A percentile compares a stretch with the other conserved stretches of the same genome.
phyloP scores from a whole-genome alignment of 805 yeast species.

The Ascoidea tarda region DNA sequence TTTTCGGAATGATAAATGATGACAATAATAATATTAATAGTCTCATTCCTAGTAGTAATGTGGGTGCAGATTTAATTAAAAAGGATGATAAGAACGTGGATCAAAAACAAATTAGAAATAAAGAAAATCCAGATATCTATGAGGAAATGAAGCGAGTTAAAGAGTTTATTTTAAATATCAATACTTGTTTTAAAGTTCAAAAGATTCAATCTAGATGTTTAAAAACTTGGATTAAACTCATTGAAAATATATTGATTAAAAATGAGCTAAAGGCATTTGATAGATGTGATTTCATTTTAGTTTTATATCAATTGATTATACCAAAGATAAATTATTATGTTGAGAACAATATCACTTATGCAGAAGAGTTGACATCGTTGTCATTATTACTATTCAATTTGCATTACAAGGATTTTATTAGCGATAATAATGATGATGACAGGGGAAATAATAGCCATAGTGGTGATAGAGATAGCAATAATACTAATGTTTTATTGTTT shows the following conservation, averaged over 20 bases:
- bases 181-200: conserved; percentile 32
- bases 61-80: background rate
- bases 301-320: conserved; percentile 58
- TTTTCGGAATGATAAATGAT: background rate
- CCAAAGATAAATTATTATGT: conserved; percentile 70
- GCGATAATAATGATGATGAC: background rate
- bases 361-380: conserved; percentile 66
- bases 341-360: conserved; percentile 46
- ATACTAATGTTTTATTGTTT: conserved; percentile 14
- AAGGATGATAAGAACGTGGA: conserved; percentile 1
- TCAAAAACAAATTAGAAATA: conserved; percentile 11
- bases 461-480: conserved; percentile 10
- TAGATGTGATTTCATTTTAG: conserved; percentile 55
- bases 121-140: conserved; percentile 13
- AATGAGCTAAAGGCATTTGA: conserved; percentile 29
- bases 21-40: background rate
- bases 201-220: conserved; percentile 44
- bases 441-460: conserved; percentile 9
- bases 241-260: conserved; percentile 59
- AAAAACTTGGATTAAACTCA: conserved; percentile 73
- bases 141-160: conserved; percentile 15
- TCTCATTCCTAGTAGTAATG: background rate
- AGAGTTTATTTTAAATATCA: conserved; percentile 26
- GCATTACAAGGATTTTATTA: conserved; percentile 18
- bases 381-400: conserved; percentile 57